Evolutionary conservation across 176 grass and related monocot species (phyloP), one percentile per base, ranked within the genome.

Genomic region (Carex scoparia): DNA sequence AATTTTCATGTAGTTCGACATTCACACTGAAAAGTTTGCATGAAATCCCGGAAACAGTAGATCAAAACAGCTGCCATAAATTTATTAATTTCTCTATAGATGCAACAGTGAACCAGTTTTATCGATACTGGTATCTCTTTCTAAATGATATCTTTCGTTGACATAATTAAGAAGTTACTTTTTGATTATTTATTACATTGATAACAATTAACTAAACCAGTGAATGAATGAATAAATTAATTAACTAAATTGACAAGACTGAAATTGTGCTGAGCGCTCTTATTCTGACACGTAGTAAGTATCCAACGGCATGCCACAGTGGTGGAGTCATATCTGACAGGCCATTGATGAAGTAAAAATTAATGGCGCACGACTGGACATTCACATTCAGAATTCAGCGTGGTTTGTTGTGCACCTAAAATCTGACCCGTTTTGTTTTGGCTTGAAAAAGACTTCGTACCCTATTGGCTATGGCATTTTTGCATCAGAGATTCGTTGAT

Each of bases 361-460:
- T 44, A 65, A 68, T 48, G 64, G 10, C 40, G 46, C 60, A 49
- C 32, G 15, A 63, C 58, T 61, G 37, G 10, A 27, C 79, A 67
- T 68, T 65, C 4, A 40, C 38, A 40, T 40, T 40, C 38, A 40
- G 38, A 4, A 5, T 40, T 40, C 63, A 51, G 23, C 42, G 12
- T 66, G 60, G 80, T 82, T 82, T 65, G 2, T 48, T 28, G 80
- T 82, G 38, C 80, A 82, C 16, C 23, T 35, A 81, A 82, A 61
- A 66, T 63, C 80, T 82, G 80, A 66, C 80, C 38, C 61, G n/a
- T 82, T 81, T 82, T 82, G 55, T 80, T 80, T 80, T 19, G 51
- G 9, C 27, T 37, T 59, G 23, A 59, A 61, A 79, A 58, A 12
- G 28, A 10, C 48, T 79, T 15, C 40, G 15, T 15, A 16, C 32